Base-by-base conservation (phyloP, 2,329 filamentous ascomycete species). In the Alternaria solani region DNA sequence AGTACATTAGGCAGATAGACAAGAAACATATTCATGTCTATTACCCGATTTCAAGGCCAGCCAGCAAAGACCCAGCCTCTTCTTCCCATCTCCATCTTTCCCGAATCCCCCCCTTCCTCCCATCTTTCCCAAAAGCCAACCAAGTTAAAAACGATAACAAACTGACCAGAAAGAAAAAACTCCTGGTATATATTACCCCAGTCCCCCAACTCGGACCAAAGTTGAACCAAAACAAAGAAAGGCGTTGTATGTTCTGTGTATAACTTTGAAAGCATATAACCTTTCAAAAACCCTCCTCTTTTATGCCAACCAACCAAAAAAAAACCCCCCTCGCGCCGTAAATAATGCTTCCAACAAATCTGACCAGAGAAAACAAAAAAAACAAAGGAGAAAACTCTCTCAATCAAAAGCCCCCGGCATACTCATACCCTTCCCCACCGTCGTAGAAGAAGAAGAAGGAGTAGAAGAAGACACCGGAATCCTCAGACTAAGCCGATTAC, bases 401-500 rank as follows among this genome's bases (percentile, higher is more conserved):
- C 38, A 65, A 26, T 65, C 60, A 39, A 65, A 65, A 36, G 46
- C 52, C 5, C 62, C 62, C 8, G 62, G 62, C 60, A 65, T 63
- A 7, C 32, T 49, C 46, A 63, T 60, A 6, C 46, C 36, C 30
- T 72, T 60, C 3, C 76, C 76, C 0, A 75, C 25, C 20, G 20
- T 23, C 20, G n/a, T n/a, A n/a, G n/a, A n/a, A n/a, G n/a, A n/a
- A n/a, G n/a, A n/a, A n/a, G n/a, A n/a, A n/a, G n/a, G n/a, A n/a
- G n/a, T n/a, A 23, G 20, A 4, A 23, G 20, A 23, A 42, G 20
- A 42, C 3, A 7, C 39, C 14, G 39, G 76, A 36, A 79, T 79
- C 23, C 69, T 70, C 51, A 79, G 47, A 55, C 75, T 78, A 4
- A 79, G 56, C 11, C 76, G 34, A 5, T 36, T 49, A 14, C 46